Percentiles rank a stretch among this genome's conserved stretches.
Evolutionary conservation across 1,284 basidiomycete species (phyloP).

Genomic region (Ganoderma meredithae): DNA sequence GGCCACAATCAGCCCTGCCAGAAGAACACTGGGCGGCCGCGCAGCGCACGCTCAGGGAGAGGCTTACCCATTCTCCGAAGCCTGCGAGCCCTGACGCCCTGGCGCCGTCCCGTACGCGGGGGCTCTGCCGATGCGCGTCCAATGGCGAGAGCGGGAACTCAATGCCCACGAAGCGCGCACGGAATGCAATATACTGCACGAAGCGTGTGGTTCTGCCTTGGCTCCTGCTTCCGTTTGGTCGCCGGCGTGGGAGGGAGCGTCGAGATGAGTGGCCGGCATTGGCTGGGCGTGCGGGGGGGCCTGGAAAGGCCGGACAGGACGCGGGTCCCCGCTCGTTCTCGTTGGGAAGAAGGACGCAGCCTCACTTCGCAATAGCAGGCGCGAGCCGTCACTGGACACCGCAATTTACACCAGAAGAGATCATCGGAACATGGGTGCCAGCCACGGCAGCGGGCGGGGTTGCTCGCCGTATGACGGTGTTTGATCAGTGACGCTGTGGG

Average conservation of each 20-base stretch:
- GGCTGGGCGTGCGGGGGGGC: neutral
- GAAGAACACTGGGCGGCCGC: neutral
- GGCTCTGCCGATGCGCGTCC: neutral
- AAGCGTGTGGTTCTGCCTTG: neutral
- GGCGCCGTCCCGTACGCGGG: slow-evolving; percentile 2
- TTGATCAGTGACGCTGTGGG: neutral
- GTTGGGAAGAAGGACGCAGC: neutral
- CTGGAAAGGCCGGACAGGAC: slow-evolving; percentile 6
- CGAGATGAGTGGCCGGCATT: slow-evolving; percentile 1
- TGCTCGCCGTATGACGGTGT: neutral
- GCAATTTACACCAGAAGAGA: neutral
- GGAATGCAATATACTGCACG: slow-evolving; percentile 6
- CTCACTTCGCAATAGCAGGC: neutral
- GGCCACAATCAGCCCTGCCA: neutral
- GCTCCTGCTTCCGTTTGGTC: neutral
- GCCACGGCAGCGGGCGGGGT: neutral
- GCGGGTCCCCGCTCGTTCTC: slow-evolving; percentile 1
- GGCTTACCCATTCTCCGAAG: slow-evolving; percentile 1
- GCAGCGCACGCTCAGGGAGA: neutral
- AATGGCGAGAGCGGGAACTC: neutral
- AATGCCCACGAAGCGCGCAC: slow-evolving; percentile 3
- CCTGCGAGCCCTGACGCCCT: neutral
- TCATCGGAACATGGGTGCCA: neutral
- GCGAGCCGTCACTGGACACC: neutral
- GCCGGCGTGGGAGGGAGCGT: slow-evolving; percentile 6